Conservation (phyloP, 108 stramenopile species). For the Aurantiochytrium sp. region DNA sequence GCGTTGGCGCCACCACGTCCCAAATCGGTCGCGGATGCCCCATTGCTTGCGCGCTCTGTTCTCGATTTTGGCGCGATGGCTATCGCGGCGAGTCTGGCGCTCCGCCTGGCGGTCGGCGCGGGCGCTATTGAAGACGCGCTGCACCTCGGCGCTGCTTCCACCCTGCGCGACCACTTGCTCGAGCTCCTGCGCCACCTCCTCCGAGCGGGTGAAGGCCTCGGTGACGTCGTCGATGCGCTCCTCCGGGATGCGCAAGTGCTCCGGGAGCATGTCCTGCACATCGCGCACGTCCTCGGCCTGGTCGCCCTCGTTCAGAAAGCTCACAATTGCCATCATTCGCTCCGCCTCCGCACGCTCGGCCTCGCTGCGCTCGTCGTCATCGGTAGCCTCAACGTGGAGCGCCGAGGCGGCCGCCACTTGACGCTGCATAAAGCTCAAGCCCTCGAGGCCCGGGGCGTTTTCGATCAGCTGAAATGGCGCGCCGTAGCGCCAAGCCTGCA, state of each 20-base stretch:
- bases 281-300: not conserved
- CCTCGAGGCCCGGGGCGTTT: not conserved
- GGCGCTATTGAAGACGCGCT: not conserved
- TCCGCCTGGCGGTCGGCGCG: not conserved
- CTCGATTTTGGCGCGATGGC: no score
- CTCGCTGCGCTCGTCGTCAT: not conserved
- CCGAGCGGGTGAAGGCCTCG: not conserved
- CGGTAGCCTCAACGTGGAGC: not conserved
- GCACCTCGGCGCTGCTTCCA: not conserved
- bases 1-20: not conserved
- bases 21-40: not conserved
- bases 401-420: not conserved
- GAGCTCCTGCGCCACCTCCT: not conserved
- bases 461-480: not conserved
- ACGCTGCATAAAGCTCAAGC: no score
- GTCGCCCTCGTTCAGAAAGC: not conserved
- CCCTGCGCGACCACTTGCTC: not conserved
- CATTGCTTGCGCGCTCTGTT: not conserved
- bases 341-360: not conserved
- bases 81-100: not conserved
- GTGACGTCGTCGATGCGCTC: not conserved
- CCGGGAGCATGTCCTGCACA: not conserved
- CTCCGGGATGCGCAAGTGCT: not conserved
- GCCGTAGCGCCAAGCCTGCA: not conserved
- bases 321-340: not conserved